Percentiles rank a stretch among this genome's conserved stretches.
Conservation (phyloP, 2,329 filamentous ascomycete genomes). For the Xylaria sp. region DNA sequence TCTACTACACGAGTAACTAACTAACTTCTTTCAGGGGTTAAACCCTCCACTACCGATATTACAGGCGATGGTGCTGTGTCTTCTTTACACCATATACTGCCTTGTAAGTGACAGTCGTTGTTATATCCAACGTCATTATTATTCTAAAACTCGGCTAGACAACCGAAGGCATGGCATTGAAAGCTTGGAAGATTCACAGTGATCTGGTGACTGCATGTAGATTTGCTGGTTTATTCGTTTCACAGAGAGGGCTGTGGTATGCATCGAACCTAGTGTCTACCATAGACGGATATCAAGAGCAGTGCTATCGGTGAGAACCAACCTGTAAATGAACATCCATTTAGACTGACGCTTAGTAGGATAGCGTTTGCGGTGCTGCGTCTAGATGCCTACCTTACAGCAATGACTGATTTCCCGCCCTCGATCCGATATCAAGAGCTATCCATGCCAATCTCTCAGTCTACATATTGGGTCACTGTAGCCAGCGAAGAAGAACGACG, state of each 20-base stretch:
- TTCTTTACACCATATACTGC: constrained; percentile 37
- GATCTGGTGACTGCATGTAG: constrained; percentile 40
- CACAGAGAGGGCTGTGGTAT: constrained; percentile 35
- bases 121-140: background rate
- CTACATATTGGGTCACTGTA: constrained; percentile 36
- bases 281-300: constrained; percentile 32
- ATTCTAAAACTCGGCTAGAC: constrained; percentile 26
- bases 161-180: constrained; percentile 39
- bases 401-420: constrained; percentile 40
- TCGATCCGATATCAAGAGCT: constrained; percentile 42
- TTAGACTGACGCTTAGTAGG: constrained; percentile 25
- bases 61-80: constrained; percentile 38
- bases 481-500: constrained; percentile 39
- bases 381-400: constrained; percentile 42
- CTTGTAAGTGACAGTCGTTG: constrained; percentile 33
- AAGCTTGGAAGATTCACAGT: constrained; percentile 38
- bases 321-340: background rate
- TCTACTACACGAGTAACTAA: background rate
- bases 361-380: constrained; percentile 42
- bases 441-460: constrained; percentile 41
- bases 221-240: constrained; percentile 37
- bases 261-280: constrained; percentile 14
- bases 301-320: constrained; percentile 34
- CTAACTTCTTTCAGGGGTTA: constrained; percentile 24
- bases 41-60: constrained; percentile 35